Percentiles rank a stretch among this genome's conserved stretches.
Conservation (phyloP, 2,329 filamentous ascomycete genomes). For the Lasiodiplodia sp. region DNA sequence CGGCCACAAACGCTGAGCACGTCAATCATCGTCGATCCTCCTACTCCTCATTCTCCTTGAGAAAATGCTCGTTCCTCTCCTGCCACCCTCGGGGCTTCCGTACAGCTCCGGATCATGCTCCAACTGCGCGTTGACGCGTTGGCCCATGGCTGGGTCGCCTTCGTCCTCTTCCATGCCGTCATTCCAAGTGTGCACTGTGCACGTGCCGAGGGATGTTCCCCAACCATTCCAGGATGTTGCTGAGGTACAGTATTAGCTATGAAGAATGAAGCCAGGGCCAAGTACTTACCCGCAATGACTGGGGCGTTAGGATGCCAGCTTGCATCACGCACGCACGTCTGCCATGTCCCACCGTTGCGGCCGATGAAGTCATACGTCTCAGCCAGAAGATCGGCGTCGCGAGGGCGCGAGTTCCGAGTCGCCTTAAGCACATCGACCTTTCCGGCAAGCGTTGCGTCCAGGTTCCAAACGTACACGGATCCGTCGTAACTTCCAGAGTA, state of each 20-base stretch:
- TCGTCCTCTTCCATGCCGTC: constrained; percentile 68
- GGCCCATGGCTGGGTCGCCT: constrained; percentile 44
- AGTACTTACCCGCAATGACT: constrained; percentile 69
- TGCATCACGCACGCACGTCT: constrained; percentile 83
- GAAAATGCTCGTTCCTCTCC: constrained; percentile 23
- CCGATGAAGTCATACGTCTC: constrained; percentile 65
- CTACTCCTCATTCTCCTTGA: constrained; percentile 15
- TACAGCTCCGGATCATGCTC: constrained; percentile 48
- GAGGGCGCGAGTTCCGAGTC: constrained; percentile 68
- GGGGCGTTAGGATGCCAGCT: constrained; percentile 90
- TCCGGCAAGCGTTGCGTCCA: constrained; percentile 84
- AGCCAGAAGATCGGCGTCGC: constrained; percentile 59
- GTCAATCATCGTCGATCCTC: constrained; percentile 22
- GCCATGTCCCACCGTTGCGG: constrained; percentile 68
- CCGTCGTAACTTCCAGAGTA: constrained; percentile 92
- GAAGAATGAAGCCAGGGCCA: not conserved
- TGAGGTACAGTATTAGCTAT: constrained; percentile 42
- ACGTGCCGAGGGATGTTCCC: constrained; percentile 75
- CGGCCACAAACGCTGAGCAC: not conserved
- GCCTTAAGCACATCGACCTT: constrained; percentile 79
- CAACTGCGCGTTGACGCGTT: constrained; percentile 46
- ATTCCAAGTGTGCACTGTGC: constrained; percentile 80
- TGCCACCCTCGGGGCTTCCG: constrained; percentile 26
- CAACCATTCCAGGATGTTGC: constrained; percentile 86
- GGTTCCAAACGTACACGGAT: constrained; percentile 88